These are phyloP conservation scores for Carpinus fangiana DNA, from an alignment of 306 rosid species.

Conservation along the genomic window DNA sequence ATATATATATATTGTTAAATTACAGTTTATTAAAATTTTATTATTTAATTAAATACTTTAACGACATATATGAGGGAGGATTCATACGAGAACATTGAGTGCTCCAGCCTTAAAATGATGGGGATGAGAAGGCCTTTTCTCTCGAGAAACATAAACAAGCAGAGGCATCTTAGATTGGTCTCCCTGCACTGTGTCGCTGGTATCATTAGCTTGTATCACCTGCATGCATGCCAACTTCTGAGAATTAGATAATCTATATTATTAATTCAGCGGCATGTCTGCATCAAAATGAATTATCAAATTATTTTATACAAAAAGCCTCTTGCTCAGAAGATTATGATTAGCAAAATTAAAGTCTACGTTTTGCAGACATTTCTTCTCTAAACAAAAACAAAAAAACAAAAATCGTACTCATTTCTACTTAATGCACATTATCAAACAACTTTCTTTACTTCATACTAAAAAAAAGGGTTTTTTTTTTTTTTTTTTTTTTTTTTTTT, in stretches of 20 bases:
- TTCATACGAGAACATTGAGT: slow-evolving; percentile 40
- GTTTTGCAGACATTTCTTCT: too few species aligned
- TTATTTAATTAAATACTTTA: too few species aligned
- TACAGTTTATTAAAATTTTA: too few species aligned
- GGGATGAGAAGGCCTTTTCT: slow-evolving; percentile 37
- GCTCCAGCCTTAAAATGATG: slow-evolving; percentile 50
- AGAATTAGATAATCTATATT: not conserved
- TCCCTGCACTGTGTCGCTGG: not conserved
- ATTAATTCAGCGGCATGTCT: slow-evolving; percentile 1
- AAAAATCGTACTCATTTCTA: too few species aligned
- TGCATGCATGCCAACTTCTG: slow-evolving; percentile 3
- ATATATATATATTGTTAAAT: too few species aligned
- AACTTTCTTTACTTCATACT: too few species aligned
- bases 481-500: too few species aligned
- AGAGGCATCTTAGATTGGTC: slow-evolving; percentile 43
- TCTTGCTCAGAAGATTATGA: too few species aligned
- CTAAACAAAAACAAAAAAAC: too few species aligned
- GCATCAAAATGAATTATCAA: slow-evolving; percentile 25
- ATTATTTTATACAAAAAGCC: not conserved
- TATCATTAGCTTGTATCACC: slow-evolving; percentile 35
- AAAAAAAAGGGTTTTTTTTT: too few species aligned
- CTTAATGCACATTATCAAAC: too few species aligned
- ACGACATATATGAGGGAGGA: not conserved
- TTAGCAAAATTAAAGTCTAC: too few species aligned
- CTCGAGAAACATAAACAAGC: slow-evolving; percentile 47